A percentile compares a stretch with the other conserved stretches of the same genome.
phyloP scores from a whole-genome alignment of 805 yeast species.

The Metschnikowia lunata region DNA sequence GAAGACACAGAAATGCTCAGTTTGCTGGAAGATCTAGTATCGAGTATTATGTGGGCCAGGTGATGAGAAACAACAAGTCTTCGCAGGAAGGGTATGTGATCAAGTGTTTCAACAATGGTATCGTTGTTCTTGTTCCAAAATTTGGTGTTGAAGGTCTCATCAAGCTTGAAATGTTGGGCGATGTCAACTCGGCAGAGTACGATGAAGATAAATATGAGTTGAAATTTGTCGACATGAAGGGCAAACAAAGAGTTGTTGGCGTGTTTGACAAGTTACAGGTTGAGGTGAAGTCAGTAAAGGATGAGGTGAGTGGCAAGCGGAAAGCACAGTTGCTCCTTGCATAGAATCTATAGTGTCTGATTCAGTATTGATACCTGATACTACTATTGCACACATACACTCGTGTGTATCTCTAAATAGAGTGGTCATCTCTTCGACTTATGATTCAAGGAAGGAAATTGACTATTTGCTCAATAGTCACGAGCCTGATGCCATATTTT shows the following conservation, averaged over 20 bases:
- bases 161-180: slow-evolving; percentile 70
- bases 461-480: slow-evolving; percentile 73
- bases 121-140: slow-evolving; percentile 90
- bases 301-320: slow-evolving; percentile 87
- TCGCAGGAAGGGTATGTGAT: slow-evolving; percentile 87
- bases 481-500: slow-evolving; percentile 58
- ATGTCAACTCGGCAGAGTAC: slow-evolving; percentile 56
- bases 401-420: too few relatives aligned
- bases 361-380: too few relatives aligned
- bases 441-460: slow-evolving; percentile 37
- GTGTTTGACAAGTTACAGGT: slow-evolving; percentile 87
- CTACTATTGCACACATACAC: too few relatives aligned
- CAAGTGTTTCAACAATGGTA: slow-evolving; percentile 89
- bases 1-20: slow-evolving; percentile 95
- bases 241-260: slow-evolving; percentile 46
- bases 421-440: too few relatives aligned
- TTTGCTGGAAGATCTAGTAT: slow-evolving; percentile 98
- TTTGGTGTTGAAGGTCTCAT: slow-evolving; percentile 95
- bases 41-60: slow-evolving; percentile 97
- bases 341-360: slow-evolving; percentile 17
- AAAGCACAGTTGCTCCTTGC: slow-evolving; percentile 72
- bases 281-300: slow-evolving; percentile 74
- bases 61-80: slow-evolving; percentile 78
- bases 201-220: slow-evolving; percentile 77
- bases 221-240: slow-evolving; percentile 47